Conservation (phyloP, 208 protist species). For the Spironucleus salmonicida region DNA sequence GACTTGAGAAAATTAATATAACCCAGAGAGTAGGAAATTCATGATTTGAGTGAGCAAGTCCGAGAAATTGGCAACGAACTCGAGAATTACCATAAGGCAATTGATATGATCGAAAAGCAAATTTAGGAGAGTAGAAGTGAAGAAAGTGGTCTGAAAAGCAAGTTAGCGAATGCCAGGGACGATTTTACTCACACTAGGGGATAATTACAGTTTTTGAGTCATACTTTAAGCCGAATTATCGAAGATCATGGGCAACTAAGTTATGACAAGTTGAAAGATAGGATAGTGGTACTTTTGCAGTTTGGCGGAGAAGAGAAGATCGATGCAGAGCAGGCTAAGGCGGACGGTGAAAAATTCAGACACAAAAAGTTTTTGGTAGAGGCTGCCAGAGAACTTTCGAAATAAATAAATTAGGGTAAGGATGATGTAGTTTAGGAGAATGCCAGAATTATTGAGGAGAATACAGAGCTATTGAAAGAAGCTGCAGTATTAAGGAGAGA, state of each 20-base stretch:
- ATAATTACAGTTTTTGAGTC: too few species aligned
- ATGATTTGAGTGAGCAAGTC: slow-evolving; percentile 7
- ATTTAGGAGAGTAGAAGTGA: neutral
- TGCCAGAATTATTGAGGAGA: slow-evolving; percentile 7
- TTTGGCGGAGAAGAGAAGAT: neutral
- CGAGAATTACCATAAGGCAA: slow-evolving; percentile 26
- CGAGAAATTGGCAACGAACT: slow-evolving; percentile 13
- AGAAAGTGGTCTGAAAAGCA: neutral
- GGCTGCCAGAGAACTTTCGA: neutral
- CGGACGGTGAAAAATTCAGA: neutral
- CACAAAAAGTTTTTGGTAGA: slow-evolving; percentile 19
- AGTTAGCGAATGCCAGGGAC: too few species aligned
- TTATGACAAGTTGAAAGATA: neutral
- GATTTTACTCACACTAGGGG: too few species aligned
- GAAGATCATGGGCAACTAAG: neutral
- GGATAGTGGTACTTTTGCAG: neutral
- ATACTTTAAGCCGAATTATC: too few species aligned
- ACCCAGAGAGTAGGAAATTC: slow-evolving; percentile 15
- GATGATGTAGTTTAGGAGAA: neutral
- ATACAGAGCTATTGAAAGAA: slow-evolving; percentile 25
- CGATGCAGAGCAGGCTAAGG: neutral
- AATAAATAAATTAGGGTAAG: neutral
- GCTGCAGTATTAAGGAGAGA: slow-evolving; percentile 19
- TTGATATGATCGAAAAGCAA: neutral
- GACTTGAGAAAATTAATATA: slow-evolving; percentile 20